Conservation (phyloP, 495 filamentous ascomycete species). For the Margaritispora aquatica region DNA sequence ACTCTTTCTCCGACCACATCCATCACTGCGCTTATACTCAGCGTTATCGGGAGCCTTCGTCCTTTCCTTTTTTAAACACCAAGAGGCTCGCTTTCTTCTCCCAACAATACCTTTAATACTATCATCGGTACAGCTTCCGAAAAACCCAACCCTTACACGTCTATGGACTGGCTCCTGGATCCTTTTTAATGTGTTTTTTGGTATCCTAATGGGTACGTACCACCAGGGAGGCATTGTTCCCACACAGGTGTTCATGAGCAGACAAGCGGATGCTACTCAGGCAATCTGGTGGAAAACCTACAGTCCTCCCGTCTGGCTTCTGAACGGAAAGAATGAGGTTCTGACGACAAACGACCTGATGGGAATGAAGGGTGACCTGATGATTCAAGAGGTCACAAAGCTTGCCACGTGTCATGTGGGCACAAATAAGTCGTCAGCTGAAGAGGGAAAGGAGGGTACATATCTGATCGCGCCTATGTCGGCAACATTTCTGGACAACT, state of each 20-base stretch:
- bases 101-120: slow-evolving; percentile 85
- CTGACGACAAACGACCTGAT: slow-evolving; percentile 75
- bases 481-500: slow-evolving; percentile 63
- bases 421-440: slow-evolving; percentile 33
- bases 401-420: slow-evolving; percentile 46
- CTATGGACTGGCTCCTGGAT: slow-evolving; percentile 69
- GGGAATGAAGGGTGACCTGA: slow-evolving; percentile 57
- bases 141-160: slow-evolving; percentile 38
- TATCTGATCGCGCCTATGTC: slow-evolving; percentile 70
- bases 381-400: slow-evolving; percentile 53
- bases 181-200: slow-evolving; percentile 72
- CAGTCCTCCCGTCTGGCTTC: slow-evolving; percentile 84
- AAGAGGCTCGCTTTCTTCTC: slow-evolving; percentile 90
- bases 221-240: slow-evolving; percentile 93
- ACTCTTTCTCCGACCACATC: slow-evolving; percentile 52
- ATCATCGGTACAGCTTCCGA: slow-evolving; percentile 69
- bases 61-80: slow-evolving; percentile 82
- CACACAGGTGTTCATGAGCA: slow-evolving; percentile 60
- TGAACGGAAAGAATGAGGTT: slow-evolving; percentile 66
- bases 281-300: slow-evolving; percentile 99
- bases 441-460: slow-evolving; percentile 39
- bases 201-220: slow-evolving; percentile 82
- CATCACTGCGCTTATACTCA: slow-evolving; percentile 59
- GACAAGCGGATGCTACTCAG: slow-evolving; percentile 53
- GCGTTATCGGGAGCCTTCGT: slow-evolving; percentile 75